phyloP scores from a whole-genome alignment of 495 filamentous ascomycete genomes.

The Penicillium ochrochloron region DNA sequence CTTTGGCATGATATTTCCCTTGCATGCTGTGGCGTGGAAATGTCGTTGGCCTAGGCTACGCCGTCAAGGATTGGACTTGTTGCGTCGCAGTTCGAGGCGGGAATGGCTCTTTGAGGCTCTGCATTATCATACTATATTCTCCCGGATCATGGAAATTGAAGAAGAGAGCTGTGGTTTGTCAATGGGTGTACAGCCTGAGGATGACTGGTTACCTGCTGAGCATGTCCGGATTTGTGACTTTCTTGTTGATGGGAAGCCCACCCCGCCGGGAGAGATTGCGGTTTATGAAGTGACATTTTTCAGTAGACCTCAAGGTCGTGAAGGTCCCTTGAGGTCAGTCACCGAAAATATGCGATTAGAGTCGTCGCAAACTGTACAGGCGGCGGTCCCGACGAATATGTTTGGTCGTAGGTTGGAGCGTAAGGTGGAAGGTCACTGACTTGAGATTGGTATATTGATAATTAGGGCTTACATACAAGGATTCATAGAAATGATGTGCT shows the following conservation, averaged over 20 bases:
- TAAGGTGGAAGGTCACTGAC: no score
- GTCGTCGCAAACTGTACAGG: constrained; percentile 1
- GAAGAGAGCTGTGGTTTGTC: constrained; percentile 6
- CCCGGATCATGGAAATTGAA: constrained; percentile 27
- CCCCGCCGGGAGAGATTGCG: not conserved
- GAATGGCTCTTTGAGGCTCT: constrained; percentile 17
- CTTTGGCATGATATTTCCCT: constrained; percentile 23
- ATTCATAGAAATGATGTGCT: not conserved
- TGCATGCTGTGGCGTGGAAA: constrained; percentile 29
- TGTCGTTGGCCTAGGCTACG: constrained; percentile 24
- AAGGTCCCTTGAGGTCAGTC: constrained; percentile 7
- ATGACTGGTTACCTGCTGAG: constrained; percentile 20
- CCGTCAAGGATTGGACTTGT: constrained; percentile 23
- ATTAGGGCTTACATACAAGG: not conserved
- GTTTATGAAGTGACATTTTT: constrained; percentile 18
- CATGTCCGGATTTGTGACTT: constrained; percentile 26
- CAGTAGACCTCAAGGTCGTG: constrained; percentile 16
- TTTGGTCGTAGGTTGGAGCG: constrained; percentile 10
- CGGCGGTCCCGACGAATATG: constrained; percentile 12
- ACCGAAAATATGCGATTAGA: constrained; percentile 22
- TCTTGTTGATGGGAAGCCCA: not conserved
- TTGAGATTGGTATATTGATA: not conserved
- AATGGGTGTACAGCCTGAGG: not conserved
- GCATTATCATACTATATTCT: constrained; percentile 26
- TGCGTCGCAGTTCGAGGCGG: constrained; percentile 15